Evolutionary conservation across 1,284 basidiomycete genomes (phyloP), one percentile per base, ranked within the genome.

Genomic region (Irpex rosettiformis): DNA sequence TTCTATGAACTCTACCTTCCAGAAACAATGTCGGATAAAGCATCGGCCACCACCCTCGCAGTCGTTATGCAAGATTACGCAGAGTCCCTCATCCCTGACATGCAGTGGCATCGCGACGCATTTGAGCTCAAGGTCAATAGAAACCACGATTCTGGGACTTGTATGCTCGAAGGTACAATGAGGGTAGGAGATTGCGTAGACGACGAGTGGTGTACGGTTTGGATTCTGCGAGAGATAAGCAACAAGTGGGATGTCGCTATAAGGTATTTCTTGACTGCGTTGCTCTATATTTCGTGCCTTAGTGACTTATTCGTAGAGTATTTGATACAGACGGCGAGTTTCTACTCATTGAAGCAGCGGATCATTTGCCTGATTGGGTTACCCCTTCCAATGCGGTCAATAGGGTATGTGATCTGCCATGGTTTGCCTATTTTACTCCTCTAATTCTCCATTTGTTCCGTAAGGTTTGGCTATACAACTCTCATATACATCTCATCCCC

Each of bases 251-350:
- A 93, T 64, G 76, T 92, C 47, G 83, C 83, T 8, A 80, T 94
- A 57, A 88, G 88, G 90, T 91, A 65, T 54, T 78, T 69, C 52
- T 13, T 52, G 13, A 24, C 30, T 47, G n/a, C 18, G 24, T 45
- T 57, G 58, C 62, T 56, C 40, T 55, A 22, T 52, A 52, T 28
- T 52, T 22, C 30, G 55, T 16, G 59, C 54, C 0, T 56, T 40
- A 57, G 49, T 60, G 22, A 61, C 61, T 24, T 56, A 52, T 3
- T 22, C 37, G 27, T 52, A 93, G 93, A 64, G 81, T 90, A 1
- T 86, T 84, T 61, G 96, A 98, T 74, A 88, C 91, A 3, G 96
- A 99, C 72, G 97, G 97, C 28, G 93, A 99, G 67, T 98, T 99
- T 69, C 74, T 99, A 43, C 81, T 99, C 60, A 98, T 99, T 63